Evolutionary conservation across 176 grass and related monocot species (phyloP).

Genomic region (Phragmites australis): DNA sequence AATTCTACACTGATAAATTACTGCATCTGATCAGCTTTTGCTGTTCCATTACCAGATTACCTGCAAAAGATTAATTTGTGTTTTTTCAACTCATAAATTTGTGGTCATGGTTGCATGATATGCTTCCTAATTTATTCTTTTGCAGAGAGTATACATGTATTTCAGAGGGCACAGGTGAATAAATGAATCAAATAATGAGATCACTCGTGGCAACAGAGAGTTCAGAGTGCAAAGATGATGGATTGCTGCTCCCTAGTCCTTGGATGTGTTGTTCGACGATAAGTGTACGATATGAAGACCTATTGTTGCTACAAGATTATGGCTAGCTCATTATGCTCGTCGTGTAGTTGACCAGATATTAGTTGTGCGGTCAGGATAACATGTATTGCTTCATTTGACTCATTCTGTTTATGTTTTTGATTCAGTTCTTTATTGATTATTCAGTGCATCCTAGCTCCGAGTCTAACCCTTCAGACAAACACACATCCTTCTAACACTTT

Average conservation of each 20-base stretch:
- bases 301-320: neutral
- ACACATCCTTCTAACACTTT: neutral
- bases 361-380: neutral
- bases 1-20: neutral
- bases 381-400: slow-evolving; percentile 21
- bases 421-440: slow-evolving; percentile 7
- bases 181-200: neutral
- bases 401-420: neutral
- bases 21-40: neutral
- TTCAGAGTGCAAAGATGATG: slow-evolving; percentile 1
- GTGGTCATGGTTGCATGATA: neutral
- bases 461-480: neutral
- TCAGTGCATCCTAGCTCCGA: neutral
- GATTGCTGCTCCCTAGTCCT: neutral
- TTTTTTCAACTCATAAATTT: neutral
- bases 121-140: neutral
- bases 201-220: slow-evolving; percentile 7
- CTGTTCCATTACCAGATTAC: neutral
- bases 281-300: neutral
- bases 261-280: neutral
- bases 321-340: neutral
- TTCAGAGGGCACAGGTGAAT: slow-evolving; percentile 66
- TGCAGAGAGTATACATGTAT: slow-evolving; percentile 61
- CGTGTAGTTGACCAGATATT: neutral
- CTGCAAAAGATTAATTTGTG: neutral